These are phyloP conservation scores for Sclerotinia borealis DNA, from an alignment of 2,329 filamentous ascomycete genomes.

Conservation along the genomic window DNA sequence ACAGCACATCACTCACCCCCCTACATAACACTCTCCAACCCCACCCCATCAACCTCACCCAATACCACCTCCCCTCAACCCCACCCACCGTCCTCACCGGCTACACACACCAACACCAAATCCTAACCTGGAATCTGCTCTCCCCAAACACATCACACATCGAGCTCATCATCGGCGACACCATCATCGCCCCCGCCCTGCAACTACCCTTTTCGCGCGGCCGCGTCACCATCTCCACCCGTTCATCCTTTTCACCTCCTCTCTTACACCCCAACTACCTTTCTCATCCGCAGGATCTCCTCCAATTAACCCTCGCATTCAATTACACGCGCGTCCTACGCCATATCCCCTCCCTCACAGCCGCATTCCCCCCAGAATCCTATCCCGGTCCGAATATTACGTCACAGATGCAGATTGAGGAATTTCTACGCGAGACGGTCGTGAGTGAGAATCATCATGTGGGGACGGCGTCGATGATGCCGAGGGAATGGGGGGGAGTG, in stretches of 20 bases:
- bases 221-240: slow-evolving; percentile 42
- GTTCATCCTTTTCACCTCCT: slow-evolving; percentile 33
- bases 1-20: neutral
- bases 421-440: neutral
- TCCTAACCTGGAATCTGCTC: neutral
- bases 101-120: slow-evolving; percentile 2
- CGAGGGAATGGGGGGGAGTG: slow-evolving; percentile 17
- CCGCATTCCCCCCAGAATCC: neutral
- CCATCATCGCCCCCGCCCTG: neutral
- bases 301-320: neutral
- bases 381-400: neutral
- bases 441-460: slow-evolving; percentile 7
- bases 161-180: slow-evolving; percentile 6
- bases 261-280: slow-evolving; percentile 39
- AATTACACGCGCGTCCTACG: slow-evolving; percentile 11
- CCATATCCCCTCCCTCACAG: neutral
- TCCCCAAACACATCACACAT: neutral
- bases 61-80: slow-evolving; percentile 4
- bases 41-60: neutral
- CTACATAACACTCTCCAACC: neutral
- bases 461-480: slow-evolving; percentile 12
- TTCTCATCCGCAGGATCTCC: slow-evolving; percentile 36
- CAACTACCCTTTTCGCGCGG: slow-evolving; percentile 51
- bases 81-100: neutral
- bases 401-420: neutral